Base-by-base conservation (phyloP, 2,329 filamentous ascomycete genomes). In the Monilinia laxa region DNA sequence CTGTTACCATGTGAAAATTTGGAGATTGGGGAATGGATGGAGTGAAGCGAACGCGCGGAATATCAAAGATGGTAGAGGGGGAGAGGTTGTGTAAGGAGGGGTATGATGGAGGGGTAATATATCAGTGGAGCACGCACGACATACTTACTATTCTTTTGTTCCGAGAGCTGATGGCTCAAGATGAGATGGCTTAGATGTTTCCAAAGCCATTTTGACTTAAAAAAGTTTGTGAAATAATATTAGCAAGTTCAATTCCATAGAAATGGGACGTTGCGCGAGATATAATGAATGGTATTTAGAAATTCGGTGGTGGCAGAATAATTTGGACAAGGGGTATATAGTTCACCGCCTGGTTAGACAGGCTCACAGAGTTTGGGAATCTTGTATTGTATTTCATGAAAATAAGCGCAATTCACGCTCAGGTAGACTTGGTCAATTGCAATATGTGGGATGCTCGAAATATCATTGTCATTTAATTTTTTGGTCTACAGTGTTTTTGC, bases 71-170 rank as follows among this genome's bases (percentile, higher is more conserved):
- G n/a, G 64, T 49, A 28, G 18, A 42, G 18, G 42, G 28, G 12
- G 23, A 58, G 45, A 49, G n/a, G 18, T n/a, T 40, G 55, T 25
- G 14, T 6, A 12, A 45, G 18, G 55, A 65, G 64, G 45, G 40
- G 52, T 40, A 62, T 18, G 25, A 60, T 58, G 58, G 64, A 66
- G 63, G 66, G 51, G 60, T 57, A 52, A 40, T 62, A 81, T 18
- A 62, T 60, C 18, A 31, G 25, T 49, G 38, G 14, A 59, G 12
- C 25, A 35, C 12, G 14, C 3, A 40, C 54, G 28, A 40, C 49
- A n/a, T 55, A 65, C 64, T 62, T 53, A 96, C 92, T 96, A 96
- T 82, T 94, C 89, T 79, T 92, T 96, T 40, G 92, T 97, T 62
- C 94, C 94, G 40, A 98, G 85, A 77, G 71, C 68, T 76, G 82